Evolutionary conservation across 768 basidiomycete genomes (phyloP).

Genomic region (Boletus edulis): DNA sequence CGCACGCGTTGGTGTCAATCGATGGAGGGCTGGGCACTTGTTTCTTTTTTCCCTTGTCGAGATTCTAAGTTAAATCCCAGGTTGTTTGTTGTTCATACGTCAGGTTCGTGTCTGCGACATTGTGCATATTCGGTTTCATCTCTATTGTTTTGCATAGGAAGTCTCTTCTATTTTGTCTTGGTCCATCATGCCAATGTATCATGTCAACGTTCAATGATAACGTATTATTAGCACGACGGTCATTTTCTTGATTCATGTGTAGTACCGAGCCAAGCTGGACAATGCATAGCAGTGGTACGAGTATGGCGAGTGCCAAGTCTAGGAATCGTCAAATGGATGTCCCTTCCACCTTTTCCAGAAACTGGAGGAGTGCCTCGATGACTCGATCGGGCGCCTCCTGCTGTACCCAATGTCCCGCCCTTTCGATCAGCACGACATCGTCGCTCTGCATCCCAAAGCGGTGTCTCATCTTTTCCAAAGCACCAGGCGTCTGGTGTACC

Average conservation of each 20-base stretch:
- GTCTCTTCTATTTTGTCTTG: slow-evolving; percentile 2
- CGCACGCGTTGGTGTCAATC: neutral
- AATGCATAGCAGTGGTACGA: neutral
- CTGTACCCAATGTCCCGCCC: slow-evolving; percentile 65
- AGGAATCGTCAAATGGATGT: neutral
- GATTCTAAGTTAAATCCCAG: slow-evolving; percentile 5
- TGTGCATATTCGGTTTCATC: slow-evolving; percentile 2
- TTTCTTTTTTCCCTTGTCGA: neutral
- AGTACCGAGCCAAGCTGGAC: slow-evolving; percentile 4
- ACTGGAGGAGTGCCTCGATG: slow-evolving; percentile 38
- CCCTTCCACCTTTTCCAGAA: slow-evolving; percentile 32
- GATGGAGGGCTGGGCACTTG: neutral
- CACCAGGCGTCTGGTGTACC: slow-evolving; percentile 52
- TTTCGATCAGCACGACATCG: slow-evolving; percentile 50
- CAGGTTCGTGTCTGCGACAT: slow-evolving; percentile 4
- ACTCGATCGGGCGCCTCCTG: slow-evolving; percentile 51
- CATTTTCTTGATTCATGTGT: slow-evolving; percentile 9
- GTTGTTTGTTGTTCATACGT: neutral
- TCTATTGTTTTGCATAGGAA: slow-evolving; percentile 29
- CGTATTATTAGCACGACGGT: slow-evolving; percentile 16
- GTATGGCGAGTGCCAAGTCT: neutral
- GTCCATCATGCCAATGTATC: slow-evolving; percentile 25
- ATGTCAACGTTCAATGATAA: slow-evolving; percentile 15
- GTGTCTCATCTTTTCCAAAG: slow-evolving; percentile 41
- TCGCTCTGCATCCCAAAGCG: slow-evolving; percentile 37